Conservation (phyloP, 2,329 filamentous ascomycete species). For the Fusarium paranaense region DNA sequence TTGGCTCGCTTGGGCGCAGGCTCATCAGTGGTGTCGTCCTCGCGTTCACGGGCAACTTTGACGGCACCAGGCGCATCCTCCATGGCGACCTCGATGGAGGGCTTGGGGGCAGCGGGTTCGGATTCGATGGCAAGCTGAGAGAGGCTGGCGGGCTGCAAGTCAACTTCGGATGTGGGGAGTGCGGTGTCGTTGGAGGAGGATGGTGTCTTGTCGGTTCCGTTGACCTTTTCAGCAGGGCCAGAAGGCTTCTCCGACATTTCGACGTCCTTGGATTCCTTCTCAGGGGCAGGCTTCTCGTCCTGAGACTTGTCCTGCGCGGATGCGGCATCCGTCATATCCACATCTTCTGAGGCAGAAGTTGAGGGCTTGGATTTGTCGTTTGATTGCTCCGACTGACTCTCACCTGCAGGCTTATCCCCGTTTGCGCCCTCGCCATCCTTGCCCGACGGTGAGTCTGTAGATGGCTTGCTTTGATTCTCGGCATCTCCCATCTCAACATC, state of each 20-base stretch:
- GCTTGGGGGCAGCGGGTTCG: constrained; percentile 41
- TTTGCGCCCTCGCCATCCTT: constrained; percentile 23
- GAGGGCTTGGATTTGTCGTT: constrained; percentile 14
- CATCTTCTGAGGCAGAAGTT: constrained; percentile 13
- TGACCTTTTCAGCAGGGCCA: constrained; percentile 27
- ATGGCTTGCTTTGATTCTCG: constrained; percentile 23
- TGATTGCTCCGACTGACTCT: constrained; percentile 9
- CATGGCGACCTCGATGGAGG: constrained; percentile 62
- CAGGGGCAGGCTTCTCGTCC: constrained; percentile 12
- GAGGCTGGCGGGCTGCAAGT: constrained; percentile 51
- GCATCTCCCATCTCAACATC: constrained; percentile 40
- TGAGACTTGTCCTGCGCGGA: constrained; percentile 11
- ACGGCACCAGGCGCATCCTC: constrained; percentile 56
- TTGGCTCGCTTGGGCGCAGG: constrained; percentile 85
- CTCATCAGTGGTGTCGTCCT: constrained; percentile 75
- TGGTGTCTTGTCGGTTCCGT: constrained; percentile 26
- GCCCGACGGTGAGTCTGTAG: background rate
- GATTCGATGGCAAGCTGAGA: constrained; percentile 55
- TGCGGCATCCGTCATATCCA: constrained; percentile 30
- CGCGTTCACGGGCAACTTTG: constrained; percentile 80
- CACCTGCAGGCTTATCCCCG: constrained; percentile 20
- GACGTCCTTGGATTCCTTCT: constrained; percentile 36
- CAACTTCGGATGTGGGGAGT: constrained; percentile 49
- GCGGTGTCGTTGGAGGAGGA: constrained; percentile 31
- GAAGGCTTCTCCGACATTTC: constrained; percentile 43